These are phyloP conservation scores for Alternaria sp. DNA, from an alignment of 2,329 filamentous ascomycete species.

Conservation along the genomic window DNA sequence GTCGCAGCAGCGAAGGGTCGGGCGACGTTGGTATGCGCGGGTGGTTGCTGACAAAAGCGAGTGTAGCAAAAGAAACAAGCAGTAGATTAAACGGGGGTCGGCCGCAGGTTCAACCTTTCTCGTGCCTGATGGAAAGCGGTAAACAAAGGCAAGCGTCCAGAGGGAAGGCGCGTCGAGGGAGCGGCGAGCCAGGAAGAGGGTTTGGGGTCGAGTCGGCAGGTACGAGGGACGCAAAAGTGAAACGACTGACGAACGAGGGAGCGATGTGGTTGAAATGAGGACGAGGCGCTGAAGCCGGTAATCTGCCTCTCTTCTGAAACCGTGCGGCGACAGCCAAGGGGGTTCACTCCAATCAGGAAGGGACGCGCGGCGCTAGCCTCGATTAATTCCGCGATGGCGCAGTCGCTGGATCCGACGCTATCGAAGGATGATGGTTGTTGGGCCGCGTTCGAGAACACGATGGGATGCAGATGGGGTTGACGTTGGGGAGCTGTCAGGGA, in stretches of 20 bases:
- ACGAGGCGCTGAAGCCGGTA: conserved; percentile 30
- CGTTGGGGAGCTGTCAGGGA: background rate
- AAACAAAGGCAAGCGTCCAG: conserved; percentile 14
- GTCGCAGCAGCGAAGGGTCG: background rate
- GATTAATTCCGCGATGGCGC: conserved; percentile 8
- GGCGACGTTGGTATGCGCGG: background rate
- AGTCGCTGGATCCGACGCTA: conserved; percentile 17
- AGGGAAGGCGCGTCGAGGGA: background rate
- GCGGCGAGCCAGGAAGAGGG: background rate
- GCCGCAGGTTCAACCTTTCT: conserved; percentile 47
- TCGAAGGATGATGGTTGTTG: conserved; percentile 26
- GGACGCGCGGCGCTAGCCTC: conserved; percentile 36
- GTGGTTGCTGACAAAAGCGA: conserved; percentile 13
- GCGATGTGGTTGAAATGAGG: conserved; percentile 24
- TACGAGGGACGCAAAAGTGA: conserved; percentile 33
- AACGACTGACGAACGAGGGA: conserved; percentile 43
- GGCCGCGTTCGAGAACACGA: conserved; percentile 29
- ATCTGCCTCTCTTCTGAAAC: conserved; percentile 35
- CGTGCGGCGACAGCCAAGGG: conserved; percentile 26
- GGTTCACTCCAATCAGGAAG: conserved; percentile 33
- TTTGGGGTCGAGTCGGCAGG: background rate
- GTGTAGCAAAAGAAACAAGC: background rate
- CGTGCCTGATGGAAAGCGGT: conserved; percentile 30
- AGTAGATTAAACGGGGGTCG: conserved; percentile 36
- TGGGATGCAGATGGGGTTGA: background rate